Base-by-base conservation (phyloP, 2,329 filamentous ascomycete species). In the Raffaelea albimanens region DNA sequence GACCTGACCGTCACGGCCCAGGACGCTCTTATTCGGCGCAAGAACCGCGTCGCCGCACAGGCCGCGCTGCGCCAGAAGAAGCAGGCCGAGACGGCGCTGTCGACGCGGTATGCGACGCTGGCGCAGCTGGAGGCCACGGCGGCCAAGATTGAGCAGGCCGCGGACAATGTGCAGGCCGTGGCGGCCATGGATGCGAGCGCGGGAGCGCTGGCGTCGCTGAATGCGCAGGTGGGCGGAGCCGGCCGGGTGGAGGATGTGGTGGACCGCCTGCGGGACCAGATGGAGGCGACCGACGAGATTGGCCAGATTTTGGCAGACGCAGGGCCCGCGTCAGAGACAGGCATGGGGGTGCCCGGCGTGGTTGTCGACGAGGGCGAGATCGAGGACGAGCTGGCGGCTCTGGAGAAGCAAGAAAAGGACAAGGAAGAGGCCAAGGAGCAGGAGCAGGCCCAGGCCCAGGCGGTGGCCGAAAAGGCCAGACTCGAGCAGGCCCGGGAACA, bases 21-120 rank as follows among this genome's bases (percentile, higher is more conserved):
- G 52, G 72, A 76, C 20, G 50, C 48, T 5, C 85, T 88, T 0
- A 79, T 95, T 1, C 67, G 70, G 4, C 74, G 75, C 41, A 87
- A 90, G 60, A 90, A 94, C 61, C 76, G 80, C 40, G 68, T 85
- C 21, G 75, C 82, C 0, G 93, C 91, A 10, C 75, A 91, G 29
- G 83, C 85, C 1, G 82, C 87, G 0, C 74, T 98, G 13, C 83
- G 84, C 45, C 85, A 82, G 5, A 95, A 88, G 69, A 96, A 93
- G 63, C 69, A 86, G 8, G 82, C 85, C 23, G 89, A 96, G 63
- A 69, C 76, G 2, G 85, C 82, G 11, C 73, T 97, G 0, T 70
- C 78, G 25, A 79, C 81, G 53, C 81, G 90, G 13, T 79, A 83
- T 25, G 80, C 82, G 9, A 86, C 86, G 0, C 75, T 95, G 2